Base-by-base conservation (phyloP, 345 rosid species). In the Sapria himalayana region DNA sequence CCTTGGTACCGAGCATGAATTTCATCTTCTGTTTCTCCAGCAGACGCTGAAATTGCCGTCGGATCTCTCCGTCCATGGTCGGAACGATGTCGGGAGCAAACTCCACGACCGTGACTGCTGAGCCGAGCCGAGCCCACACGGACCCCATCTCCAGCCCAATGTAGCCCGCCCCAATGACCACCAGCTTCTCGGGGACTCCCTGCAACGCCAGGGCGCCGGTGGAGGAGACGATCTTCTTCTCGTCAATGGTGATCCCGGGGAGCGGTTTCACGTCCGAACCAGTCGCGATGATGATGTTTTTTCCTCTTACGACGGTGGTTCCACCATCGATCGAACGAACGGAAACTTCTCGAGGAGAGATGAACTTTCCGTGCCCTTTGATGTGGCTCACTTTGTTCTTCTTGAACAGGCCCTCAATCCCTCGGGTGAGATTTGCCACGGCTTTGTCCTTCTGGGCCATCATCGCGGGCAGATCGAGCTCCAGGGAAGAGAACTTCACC, bases 101-200 rank as follows among this genome's bases (percentile, higher is more conserved):
- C 73, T 91, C 99, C 49, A 91, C 93, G 41, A 91, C 99, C 12
- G 99, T 84, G 33, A 91, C 99, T 57, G 77, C 93, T 25, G 95
- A 91, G 39, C 96, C 99, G 1, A 91, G 67, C 15, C 95, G 67
- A 19, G 71, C 76, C 99, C 96, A 84, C 7, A 84, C 95, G 14
- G 99, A 91, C 23, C 95, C 99, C 95, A 91, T 73, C 85, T 91
- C 96, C 19, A 84, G 86, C 45, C 99, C 99, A 46, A 91, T 91
- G 69, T 79, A 80, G 21, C 99, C 99, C 20, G 99, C 99, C 15
- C 99, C 99, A 52, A 91, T 70, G 41, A 91, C 99, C 17, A 91
- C 79, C 12, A 91, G 80, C 59, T 73, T 80, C 93, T 80, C 84
- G 9, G 99, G 99, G 20, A 91, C 59, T 54, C 73, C 79, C 22